These are phyloP conservation scores for Boletellus ananiceps DNA, from an alignment of 768 basidiomycete genomes.

Conservation along the genomic window DNA sequence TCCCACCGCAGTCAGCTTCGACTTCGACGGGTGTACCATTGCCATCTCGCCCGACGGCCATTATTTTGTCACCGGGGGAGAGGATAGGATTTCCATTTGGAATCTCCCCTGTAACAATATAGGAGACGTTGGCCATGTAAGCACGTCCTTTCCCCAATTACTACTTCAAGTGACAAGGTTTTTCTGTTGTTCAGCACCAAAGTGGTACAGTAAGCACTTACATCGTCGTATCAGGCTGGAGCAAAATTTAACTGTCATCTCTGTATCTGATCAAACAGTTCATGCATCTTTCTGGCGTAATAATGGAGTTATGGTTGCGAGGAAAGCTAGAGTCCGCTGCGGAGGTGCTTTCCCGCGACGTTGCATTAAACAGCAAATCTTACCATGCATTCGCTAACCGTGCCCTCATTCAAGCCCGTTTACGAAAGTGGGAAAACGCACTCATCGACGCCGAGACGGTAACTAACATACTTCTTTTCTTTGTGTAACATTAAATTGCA, in stretches of 20 bases:
- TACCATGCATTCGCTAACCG: slow-evolving; percentile 7
- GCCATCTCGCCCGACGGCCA: slow-evolving; percentile 8
- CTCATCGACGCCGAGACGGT: slow-evolving; percentile 14
- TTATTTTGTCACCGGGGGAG: slow-evolving; percentile 11
- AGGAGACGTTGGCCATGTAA: not conserved
- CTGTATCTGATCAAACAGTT: slow-evolving; percentile 3
- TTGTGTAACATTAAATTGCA: not conserved
- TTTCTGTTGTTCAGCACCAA: not conserved
- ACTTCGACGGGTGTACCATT: slow-evolving; percentile 1
- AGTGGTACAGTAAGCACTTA: slow-evolving; percentile 1
- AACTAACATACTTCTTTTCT: not conserved
- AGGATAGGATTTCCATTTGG: slow-evolving; percentile 14
- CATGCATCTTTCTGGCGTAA: slow-evolving; percentile 1
- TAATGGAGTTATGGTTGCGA: slow-evolving; percentile 3
- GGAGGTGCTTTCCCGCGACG: slow-evolving; percentile 9
- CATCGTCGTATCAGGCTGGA: not conserved
- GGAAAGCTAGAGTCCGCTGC: not conserved
- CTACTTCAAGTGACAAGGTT: not conserved
- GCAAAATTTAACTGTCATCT: not conserved
- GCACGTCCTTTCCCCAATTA: not conserved
- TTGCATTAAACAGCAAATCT: slow-evolving; percentile 3
- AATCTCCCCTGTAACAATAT: not conserved
- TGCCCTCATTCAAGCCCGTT: slow-evolving; percentile 10
- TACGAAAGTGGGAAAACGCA: slow-evolving; percentile 1
- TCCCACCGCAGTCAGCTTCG: not conserved